Percentiles rank a stretch among this genome's conserved stretches.
Conservation (phyloP, 2,329 filamentous ascomycete species). For the Aspergillus fructus region DNA sequence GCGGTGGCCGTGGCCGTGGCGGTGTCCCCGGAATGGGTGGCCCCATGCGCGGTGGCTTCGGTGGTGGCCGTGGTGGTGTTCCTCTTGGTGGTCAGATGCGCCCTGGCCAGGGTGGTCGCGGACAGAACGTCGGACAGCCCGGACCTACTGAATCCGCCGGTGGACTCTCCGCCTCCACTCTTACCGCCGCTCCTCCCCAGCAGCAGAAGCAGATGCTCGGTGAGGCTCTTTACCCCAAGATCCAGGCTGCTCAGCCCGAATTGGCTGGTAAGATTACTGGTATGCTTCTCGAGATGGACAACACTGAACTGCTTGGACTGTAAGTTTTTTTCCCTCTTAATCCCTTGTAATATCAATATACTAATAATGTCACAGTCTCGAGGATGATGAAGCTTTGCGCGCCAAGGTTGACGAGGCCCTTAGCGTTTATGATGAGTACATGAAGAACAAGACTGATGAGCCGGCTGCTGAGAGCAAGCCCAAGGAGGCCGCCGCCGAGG, state of each 20-base stretch:
- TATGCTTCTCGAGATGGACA: slow-evolving; percentile 99
- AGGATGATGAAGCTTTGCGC: slow-evolving; percentile 83
- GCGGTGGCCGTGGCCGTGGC: slow-evolving; percentile 63
- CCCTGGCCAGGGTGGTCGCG: slow-evolving; percentile 43
- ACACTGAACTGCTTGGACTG: slow-evolving; percentile 88
- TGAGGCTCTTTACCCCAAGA: slow-evolving; percentile 98
- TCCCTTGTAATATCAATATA: neutral
- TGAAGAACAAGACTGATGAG: slow-evolving; percentile 72
- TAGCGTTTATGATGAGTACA: slow-evolving; percentile 96
- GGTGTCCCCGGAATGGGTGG: slow-evolving; percentile 65
- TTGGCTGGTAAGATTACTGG: slow-evolving; percentile 98
- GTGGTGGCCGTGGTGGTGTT: slow-evolving; percentile 46
- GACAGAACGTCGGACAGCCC: slow-evolving; percentile 38
- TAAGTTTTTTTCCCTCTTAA: slow-evolving; percentile 60
- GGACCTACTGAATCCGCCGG: slow-evolving; percentile 39
- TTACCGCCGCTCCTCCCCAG: slow-evolving; percentile 57
- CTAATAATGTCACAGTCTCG: slow-evolving; percentile 61
- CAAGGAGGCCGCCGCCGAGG: slow-evolving; percentile 41
- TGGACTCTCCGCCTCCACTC: slow-evolving; percentile 52
- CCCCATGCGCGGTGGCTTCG: slow-evolving; percentile 48
- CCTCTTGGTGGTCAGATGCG: slow-evolving; percentile 41
- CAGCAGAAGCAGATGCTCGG: slow-evolving; percentile 99
- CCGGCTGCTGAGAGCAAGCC: slow-evolving; percentile 45
- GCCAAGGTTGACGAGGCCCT: slow-evolving; percentile 97
- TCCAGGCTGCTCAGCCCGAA: slow-evolving; percentile 88